phyloP scores from a whole-genome alignment of 2,329 filamentous ascomycete genomes.

The Scedosporium apiospermum region DNA sequence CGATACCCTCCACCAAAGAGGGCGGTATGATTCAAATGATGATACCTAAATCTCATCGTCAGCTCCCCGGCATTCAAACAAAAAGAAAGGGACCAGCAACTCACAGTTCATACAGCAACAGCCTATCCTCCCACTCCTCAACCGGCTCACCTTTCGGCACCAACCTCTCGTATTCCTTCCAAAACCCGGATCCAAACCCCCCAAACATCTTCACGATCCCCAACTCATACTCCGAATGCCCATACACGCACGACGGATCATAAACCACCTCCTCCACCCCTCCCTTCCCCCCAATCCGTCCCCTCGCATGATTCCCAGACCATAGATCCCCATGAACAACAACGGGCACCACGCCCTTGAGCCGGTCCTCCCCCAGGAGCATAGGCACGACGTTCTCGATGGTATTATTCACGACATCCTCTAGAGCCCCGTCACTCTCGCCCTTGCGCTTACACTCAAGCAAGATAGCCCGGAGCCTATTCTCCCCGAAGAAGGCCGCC shows the following conservation, averaged over 20 bases:
- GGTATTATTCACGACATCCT: constrained; percentile 53
- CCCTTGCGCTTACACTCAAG: constrained; percentile 54
- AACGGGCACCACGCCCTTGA: constrained; percentile 62
- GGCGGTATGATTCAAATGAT: constrained; percentile 81
- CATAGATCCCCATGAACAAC: constrained; percentile 89
- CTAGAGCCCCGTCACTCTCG: constrained; percentile 46
- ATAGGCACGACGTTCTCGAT: constrained; percentile 60
- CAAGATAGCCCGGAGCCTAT: constrained; percentile 57
- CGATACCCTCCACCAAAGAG: constrained; percentile 77
- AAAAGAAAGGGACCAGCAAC: constrained; percentile 27
- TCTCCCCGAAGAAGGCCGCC: constrained; percentile 78
- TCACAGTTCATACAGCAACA: constrained; percentile 73
- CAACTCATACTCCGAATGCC: constrained; percentile 80
- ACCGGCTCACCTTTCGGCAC: constrained; percentile 73
- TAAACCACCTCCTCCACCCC: constrained; percentile 67
- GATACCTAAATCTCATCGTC: constrained; percentile 49
- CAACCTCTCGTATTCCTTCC: constrained; percentile 65
- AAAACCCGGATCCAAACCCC: constrained; percentile 64
- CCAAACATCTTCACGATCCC: constrained; percentile 98
- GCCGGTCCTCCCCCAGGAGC: constrained; percentile 58
- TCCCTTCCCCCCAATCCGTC: constrained; percentile 43
- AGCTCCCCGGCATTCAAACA: background rate
- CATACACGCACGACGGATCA: constrained; percentile 74
- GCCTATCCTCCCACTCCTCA: constrained; percentile 76
- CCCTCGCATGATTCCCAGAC: constrained; percentile 72